Evolutionary conservation across 768 basidiomycete genomes (phyloP).

Genomic region (Hericium rajendrae): DNA sequence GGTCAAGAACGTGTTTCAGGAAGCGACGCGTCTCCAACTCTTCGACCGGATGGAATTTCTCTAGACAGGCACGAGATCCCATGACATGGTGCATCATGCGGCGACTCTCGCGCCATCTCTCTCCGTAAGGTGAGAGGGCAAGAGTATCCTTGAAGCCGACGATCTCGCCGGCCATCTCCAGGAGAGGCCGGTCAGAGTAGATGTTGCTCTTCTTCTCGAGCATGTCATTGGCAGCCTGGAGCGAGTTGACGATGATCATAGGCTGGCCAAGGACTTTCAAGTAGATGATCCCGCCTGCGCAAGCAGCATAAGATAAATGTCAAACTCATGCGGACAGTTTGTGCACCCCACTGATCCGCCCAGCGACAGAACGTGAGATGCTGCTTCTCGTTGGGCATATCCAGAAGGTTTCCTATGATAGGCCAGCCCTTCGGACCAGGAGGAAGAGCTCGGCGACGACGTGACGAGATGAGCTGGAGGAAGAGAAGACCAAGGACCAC

Average conservation of each 20-base stretch:
- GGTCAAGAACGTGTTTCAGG: constrained; percentile 2
- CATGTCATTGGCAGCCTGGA: constrained; percentile 28
- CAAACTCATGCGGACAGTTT: too few species aligned
- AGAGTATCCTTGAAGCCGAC: constrained; percentile 31
- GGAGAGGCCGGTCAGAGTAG: constrained; percentile 39
- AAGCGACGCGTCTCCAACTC: constrained; percentile 9
- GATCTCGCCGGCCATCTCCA: constrained; percentile 41
- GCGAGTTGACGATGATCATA: constrained; percentile 40
- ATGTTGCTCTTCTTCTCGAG: constrained; percentile 37
- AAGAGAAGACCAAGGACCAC: too few species aligned
- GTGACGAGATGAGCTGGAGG: too few species aligned
- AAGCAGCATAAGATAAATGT: too few species aligned
- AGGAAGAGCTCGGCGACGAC: too few species aligned
- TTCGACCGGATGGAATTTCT: not conserved
- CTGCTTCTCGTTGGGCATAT: too few species aligned
- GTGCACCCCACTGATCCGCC: too few species aligned
- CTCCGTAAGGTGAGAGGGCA: constrained; percentile 35
- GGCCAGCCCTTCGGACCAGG: too few species aligned
- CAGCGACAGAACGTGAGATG: too few species aligned
- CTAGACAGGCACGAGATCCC: constrained; percentile 18
- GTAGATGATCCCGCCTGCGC: constrained; percentile 2
- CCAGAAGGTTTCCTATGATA: too few species aligned
- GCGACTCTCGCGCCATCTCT: constrained; percentile 34
- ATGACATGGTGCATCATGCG: constrained; percentile 34
- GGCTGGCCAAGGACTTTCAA: constrained; percentile 23